phyloP scores from a whole-genome alignment of 2,329 filamentous ascomycete genomes.

The Alternaria sp. region DNA sequence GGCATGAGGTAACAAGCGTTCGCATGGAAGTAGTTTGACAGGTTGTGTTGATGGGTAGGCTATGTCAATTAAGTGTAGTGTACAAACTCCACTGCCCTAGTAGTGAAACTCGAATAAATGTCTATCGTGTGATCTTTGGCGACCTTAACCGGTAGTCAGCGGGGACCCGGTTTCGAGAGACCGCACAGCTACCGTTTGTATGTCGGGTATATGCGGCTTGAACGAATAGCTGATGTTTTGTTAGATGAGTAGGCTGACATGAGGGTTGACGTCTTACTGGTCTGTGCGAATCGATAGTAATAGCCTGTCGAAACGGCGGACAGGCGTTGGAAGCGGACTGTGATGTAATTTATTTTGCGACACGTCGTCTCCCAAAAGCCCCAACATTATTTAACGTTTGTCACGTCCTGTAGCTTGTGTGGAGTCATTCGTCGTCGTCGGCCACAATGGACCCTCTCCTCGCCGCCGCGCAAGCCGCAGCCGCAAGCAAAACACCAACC shows the following conservation, averaged over 20 bases:
- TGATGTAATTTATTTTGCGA: slow-evolving; percentile 5
- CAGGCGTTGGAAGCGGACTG: slow-evolving; percentile 3
- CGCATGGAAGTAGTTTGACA: too few species aligned
- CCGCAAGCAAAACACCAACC: slow-evolving; percentile 13
- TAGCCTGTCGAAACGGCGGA: slow-evolving; percentile 7
- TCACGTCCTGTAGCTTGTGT: not conserved
- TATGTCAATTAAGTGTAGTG: not conserved
- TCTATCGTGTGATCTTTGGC: not conserved
- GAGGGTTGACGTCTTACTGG: slow-evolving; percentile 8
- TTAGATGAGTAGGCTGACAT: not conserved
- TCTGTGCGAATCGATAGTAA: slow-evolving; percentile 10
- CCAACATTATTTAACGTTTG: not conserved
- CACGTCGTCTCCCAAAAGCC: not conserved
- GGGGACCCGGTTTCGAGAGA: slow-evolving; percentile 9
- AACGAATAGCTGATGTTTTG: slow-evolving; percentile 1
- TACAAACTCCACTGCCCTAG: not conserved
- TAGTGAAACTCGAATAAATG: not conserved
- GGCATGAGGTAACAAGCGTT: too few species aligned
- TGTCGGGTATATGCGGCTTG: not conserved
- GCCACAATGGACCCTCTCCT: slow-evolving; percentile 38
- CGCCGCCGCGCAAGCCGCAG: slow-evolving; percentile 28
- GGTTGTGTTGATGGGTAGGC: too few species aligned
- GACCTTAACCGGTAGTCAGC: not conserved
- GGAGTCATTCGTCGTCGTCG: not conserved
- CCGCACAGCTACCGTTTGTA: not conserved